Evolutionary conservation across 768 basidiomycete species (phyloP), one percentile per base, ranked within the genome.

Genomic region (Mycena vitilis): DNA sequence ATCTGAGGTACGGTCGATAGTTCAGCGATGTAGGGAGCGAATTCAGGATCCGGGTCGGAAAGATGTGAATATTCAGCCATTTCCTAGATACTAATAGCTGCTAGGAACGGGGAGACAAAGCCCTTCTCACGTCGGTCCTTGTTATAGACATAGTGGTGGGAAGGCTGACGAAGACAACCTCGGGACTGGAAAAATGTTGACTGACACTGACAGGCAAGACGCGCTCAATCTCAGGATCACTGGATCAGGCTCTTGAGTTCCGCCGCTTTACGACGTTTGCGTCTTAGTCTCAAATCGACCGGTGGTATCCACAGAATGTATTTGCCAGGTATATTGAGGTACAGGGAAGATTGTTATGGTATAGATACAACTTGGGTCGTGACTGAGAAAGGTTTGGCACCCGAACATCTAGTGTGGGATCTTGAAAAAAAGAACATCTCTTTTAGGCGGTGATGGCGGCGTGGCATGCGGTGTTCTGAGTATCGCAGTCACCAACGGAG

Each of bases 321-420:
- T 60, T 57, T 66, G 60, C 65, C 60, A 60, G 65, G 57, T 66
- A 66, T 54, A 13, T 20, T 45, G 49, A 62, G 60, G 60, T 67
- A 56, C 15, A 25, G 30, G 15, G 71, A 63, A 64, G 86, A 78
- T 88, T 86, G 47, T 87, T 88, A 47, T 87, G 85, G 38, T 84
- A 66, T 55, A 47, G 40, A 40, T 77, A 40, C 88, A 80, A 80
- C 82, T 45, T 76, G 78, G 22, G 81, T 77, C 15, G 75, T 74
- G 23, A 81, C 69, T n/a, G 78, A 49, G 72, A 78, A 48, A 58
- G 30, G 30, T 30, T 30, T 65, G 68, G 75, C 74, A 36, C 75
- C 66, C 60, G 77, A 70, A 64, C 80, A 73, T 65, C 80, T 67
- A 25, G 81, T 60, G 34, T 77, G 72, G 56, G 73, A 70, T 25